Conservation (phyloP, 345 rosid species). For the Abelmoschus esculentus region DNA sequence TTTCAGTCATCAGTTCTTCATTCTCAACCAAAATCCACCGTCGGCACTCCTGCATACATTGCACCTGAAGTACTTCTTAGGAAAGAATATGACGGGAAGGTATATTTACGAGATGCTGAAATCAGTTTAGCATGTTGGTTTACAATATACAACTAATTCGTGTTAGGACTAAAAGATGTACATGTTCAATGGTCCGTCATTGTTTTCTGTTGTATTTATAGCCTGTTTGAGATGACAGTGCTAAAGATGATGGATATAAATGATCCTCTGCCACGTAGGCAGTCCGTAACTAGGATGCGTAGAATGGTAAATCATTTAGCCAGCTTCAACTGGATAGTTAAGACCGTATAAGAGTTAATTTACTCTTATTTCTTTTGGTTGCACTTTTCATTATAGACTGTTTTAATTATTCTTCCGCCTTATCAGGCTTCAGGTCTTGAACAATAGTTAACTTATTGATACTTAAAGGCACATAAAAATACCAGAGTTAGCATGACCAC, state of each 20-base stretch:
- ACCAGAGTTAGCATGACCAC: background rate
- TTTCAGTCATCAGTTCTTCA: constrained; percentile 87
- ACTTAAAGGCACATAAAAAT: background rate
- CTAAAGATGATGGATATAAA: background rate
- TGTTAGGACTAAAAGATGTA: background rate
- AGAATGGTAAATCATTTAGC: background rate
- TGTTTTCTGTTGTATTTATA: background rate
- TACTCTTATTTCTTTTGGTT: background rate
- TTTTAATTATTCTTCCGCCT: too few relatives aligned
- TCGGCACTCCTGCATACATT: constrained; percentile 96
- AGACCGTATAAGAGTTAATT: background rate
- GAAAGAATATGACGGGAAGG: constrained; percentile 97
- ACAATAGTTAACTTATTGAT: background rate
- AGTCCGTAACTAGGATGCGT: background rate
- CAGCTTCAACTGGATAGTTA: background rate
- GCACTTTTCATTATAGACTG: background rate
- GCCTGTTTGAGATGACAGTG: background rate
- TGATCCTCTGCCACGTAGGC: background rate
- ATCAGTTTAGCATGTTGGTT: background rate
- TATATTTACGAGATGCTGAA: constrained; percentile 13
- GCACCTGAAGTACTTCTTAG: constrained; percentile 91
- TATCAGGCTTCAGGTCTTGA: background rate
- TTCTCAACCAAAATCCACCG: constrained; percentile 94
- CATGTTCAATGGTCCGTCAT: background rate
- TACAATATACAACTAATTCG: background rate